Evolutionary conservation across 805 yeast genomes (phyloP).

Genomic region (Brettanomyces anomalus): DNA sequence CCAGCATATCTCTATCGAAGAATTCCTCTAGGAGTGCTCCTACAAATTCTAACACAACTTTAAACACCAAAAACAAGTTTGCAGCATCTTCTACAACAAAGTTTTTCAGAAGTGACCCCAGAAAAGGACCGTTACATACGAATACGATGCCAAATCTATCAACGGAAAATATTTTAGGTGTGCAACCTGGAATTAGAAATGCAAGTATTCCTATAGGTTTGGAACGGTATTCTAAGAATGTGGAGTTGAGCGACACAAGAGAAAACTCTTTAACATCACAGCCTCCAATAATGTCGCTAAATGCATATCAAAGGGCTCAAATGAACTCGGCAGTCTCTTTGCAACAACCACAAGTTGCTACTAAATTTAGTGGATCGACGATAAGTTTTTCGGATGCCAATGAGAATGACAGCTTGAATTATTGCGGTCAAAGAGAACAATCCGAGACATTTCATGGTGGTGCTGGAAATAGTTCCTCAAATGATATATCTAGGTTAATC

Average conservation of each 20-base stretch:
- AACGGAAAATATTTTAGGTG: too few species aligned
- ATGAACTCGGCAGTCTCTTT: neutral
- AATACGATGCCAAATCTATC: too few species aligned
- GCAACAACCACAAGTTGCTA: constrained; percentile 1
- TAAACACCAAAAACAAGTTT: neutral
- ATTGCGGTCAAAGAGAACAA: too few species aligned
- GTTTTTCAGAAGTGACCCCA: too few species aligned
- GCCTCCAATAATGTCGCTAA: neutral
- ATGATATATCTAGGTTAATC: too few species aligned
- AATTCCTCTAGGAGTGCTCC: neutral
- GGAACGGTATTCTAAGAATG: neutral
- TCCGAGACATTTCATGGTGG: too few species aligned
- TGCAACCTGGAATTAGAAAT: neutral
- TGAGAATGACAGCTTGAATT: too few species aligned
- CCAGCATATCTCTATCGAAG: neutral
- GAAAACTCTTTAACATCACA: neutral
- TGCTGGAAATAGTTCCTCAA: too few species aligned
- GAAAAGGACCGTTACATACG: too few species aligned
- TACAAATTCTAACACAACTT: neutral
- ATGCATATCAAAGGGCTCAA: neutral
- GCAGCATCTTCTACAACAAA: too few species aligned
- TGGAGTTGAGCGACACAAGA: too few species aligned
- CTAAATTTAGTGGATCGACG: neutral
- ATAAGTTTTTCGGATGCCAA: neutral
- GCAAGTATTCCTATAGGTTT: neutral